Evolutionary conservation across 2,329 filamentous ascomycete genomes (phyloP).

Genomic region (Cladophialophora carrionii): DNA sequence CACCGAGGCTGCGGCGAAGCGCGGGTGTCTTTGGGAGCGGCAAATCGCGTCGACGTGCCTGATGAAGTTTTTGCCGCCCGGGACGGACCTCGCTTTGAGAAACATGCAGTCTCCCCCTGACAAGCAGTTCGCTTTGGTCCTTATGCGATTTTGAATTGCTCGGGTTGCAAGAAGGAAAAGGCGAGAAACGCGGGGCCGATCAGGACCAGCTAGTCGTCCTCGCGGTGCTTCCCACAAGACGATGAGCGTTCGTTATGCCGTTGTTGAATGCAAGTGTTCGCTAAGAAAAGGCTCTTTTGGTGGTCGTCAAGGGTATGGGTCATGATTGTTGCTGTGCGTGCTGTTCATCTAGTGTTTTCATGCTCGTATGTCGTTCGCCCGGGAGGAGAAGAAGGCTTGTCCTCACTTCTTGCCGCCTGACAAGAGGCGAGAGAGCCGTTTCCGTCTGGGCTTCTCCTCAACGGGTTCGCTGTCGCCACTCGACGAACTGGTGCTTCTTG

Average conservation of each 20-base stretch:
- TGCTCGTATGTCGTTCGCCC: neutral
- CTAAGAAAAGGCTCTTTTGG: conserved; percentile 17
- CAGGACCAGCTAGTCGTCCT: neutral
- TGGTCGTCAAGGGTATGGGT: conserved; percentile 6
- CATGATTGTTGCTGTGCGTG: conserved; percentile 11
- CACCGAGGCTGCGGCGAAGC: conserved; percentile 4
- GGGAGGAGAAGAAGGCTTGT: neutral
- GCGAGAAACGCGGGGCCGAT: neutral
- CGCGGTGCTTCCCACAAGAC: neutral
- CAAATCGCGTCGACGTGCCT: neutral
- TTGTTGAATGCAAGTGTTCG: conserved; percentile 5
- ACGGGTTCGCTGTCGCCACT: conserved; percentile 21
- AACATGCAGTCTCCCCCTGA: neutral
- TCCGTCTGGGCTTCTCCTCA: conserved; percentile 28
- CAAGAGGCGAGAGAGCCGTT: conserved; percentile 31
- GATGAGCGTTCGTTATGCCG: neutral
- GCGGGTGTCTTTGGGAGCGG: conserved; percentile 2
- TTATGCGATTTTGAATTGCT: conserved; percentile 1
- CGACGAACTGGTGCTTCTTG: conserved; percentile 43
- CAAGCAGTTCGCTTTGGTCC: neutral
- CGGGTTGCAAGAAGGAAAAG: neutral
- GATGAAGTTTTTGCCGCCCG: conserved; percentile 12
- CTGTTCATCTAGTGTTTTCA: conserved; percentile 2
- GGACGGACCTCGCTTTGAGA: conserved; percentile 14
- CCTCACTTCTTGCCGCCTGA: conserved; percentile 30